Conservation (phyloP, 768 basidiomycete genomes). For the Termitomyces titanicus region DNA sequence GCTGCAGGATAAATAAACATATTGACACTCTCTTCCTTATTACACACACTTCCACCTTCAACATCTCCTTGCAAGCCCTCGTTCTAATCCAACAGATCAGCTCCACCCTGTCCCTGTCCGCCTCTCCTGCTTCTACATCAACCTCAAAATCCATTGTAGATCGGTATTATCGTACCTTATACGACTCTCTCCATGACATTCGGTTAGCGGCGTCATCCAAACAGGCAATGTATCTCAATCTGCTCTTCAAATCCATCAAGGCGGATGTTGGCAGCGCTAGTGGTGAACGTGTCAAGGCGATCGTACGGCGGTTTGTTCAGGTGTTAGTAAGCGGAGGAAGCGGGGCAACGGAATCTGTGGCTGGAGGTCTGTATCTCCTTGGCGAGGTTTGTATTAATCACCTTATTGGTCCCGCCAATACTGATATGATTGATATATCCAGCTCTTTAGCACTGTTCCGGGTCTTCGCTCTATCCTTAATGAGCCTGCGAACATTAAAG, state of each 20-base stretch:
- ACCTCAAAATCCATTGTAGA: constrained; percentile 51
- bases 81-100: constrained; percentile 85
- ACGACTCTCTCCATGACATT: constrained; percentile 82
- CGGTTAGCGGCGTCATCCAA: constrained; percentile 83
- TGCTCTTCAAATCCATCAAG: constrained; percentile 89
- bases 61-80: constrained; percentile 91
- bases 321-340: constrained; percentile 65
- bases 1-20: constrained; percentile 70
- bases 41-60: constrained; percentile 95
- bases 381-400: constrained; percentile 62
- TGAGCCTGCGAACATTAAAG: constrained; percentile 18
- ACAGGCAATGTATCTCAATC: constrained; percentile 95
- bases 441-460: constrained; percentile 40
- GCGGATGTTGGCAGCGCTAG: constrained; percentile 48
- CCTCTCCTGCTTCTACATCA: constrained; percentile 35
- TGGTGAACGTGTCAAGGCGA: constrained; percentile 65
- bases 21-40: constrained; percentile 93
- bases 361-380: constrained; percentile 82
- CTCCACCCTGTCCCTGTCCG: constrained; percentile 41
- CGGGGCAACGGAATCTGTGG: constrained; percentile 83
- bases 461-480: constrained; percentile 40
- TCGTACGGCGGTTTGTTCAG: constrained; percentile 82
- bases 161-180: constrained; percentile 80
- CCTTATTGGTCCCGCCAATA: neutral
- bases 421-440: neutral